Conservation (phyloP, 2,329 filamentous ascomycete genomes). For the Neopestalotiopsis rosae region DNA sequence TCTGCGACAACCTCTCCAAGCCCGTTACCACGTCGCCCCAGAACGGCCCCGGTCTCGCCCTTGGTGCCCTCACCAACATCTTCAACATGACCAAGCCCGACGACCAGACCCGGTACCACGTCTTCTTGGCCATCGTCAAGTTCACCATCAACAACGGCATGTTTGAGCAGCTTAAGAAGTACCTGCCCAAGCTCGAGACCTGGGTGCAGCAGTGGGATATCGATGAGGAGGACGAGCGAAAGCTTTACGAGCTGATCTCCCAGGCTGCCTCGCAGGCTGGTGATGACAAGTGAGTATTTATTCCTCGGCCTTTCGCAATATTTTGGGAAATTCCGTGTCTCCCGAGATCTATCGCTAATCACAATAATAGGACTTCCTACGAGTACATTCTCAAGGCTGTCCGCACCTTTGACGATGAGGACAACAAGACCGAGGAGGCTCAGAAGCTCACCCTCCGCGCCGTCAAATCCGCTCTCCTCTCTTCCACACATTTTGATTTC, state of each 20-base stretch:
- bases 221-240: constrained; percentile 81
- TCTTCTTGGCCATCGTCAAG: constrained; percentile 86
- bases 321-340: neutral
- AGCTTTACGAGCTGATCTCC: constrained; percentile 81
- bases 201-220: constrained; percentile 88
- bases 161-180: constrained; percentile 83
- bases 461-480: constrained; percentile 58
- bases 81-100: constrained; percentile 88
- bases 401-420: constrained; percentile 64
- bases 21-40: constrained; percentile 85
- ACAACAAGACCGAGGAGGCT: constrained; percentile 63
- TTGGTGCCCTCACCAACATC: constrained; percentile 90
- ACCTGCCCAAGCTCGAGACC: constrained; percentile 79
- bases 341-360: neutral
- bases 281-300: constrained; percentile 70
- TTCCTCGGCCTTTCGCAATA: neutral
- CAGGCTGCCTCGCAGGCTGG: constrained; percentile 80
- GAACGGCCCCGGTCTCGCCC: constrained; percentile 84
- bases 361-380: constrained; percentile 59
- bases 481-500: constrained; percentile 69
- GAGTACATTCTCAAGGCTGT: constrained; percentile 70
- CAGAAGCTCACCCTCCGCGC: constrained; percentile 65
- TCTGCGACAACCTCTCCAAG: constrained; percentile 88
- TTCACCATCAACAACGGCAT: constrained; percentile 77
- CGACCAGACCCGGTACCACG: constrained; percentile 84